A percentile compares a stretch with the other conserved stretches of the same genome.
Evolutionary conservation across 352 stramenopile species (phyloP).

Genomic region (Sclerospora graminicola): DNA sequence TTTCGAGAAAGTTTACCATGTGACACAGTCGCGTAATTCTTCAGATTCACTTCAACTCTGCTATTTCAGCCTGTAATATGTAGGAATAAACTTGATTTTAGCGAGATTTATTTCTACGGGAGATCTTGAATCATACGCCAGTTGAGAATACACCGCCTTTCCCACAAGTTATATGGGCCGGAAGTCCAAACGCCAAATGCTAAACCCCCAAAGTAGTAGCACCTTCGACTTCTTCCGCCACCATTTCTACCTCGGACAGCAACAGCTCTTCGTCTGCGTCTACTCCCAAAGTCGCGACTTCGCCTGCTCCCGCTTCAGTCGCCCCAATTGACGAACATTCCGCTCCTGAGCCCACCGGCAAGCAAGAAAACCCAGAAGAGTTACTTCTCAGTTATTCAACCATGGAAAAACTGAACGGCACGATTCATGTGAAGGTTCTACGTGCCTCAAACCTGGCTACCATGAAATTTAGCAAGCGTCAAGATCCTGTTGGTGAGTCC

Average conservation of each 20-base stretch:
- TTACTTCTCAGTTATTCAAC: neutral
- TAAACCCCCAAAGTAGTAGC: constrained; percentile 5
- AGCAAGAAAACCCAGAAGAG: constrained; percentile 12
- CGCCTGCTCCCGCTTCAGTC: neutral
- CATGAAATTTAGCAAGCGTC: constrained; percentile 75
- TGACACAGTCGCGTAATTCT: neutral
- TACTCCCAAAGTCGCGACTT: constrained; percentile 5
- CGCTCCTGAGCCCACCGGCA: constrained; percentile 4
- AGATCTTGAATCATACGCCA: constrained; percentile 16
- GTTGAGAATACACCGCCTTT: constrained; percentile 16
- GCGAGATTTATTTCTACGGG: too few relatives aligned
- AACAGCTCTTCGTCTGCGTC: constrained; percentile 15
- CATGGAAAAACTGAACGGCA: constrained; percentile 32
- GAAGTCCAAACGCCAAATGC: constrained; percentile 21
- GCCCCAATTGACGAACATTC: constrained; percentile 1
- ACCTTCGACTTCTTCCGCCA: constrained; percentile 4
- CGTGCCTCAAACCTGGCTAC: constrained; percentile 46
- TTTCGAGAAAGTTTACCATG: too few relatives aligned
- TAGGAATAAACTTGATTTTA: neutral
- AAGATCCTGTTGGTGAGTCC: constrained; percentile 57
- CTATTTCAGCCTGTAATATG: neutral
- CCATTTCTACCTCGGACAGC: constrained; percentile 4
- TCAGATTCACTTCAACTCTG: neutral
- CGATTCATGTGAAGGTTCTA: constrained; percentile 67
- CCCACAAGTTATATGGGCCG: constrained; percentile 23